Base-by-base conservation (phyloP, 768 basidiomycete genomes). In the Melanogaster broomeanus region DNA sequence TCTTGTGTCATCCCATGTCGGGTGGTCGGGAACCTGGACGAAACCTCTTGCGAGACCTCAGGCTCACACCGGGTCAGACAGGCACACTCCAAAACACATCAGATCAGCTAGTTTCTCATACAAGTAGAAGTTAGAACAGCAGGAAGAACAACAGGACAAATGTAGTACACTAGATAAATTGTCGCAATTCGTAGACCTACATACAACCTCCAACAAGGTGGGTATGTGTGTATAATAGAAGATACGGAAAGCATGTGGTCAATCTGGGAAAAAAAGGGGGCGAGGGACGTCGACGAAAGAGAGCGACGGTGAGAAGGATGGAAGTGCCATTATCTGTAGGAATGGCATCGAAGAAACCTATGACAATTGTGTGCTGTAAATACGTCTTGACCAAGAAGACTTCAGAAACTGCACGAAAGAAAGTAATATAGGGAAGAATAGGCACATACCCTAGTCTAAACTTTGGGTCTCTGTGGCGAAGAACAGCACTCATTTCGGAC, bases 401-500 rank as follows among this genome's bases (percentile, higher is more conserved):
- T 25, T 57, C 39, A 39, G 41, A 37, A 56, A 43, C 31, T 41
- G 44, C 30, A 52, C 49, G 45, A 49, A 52, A 45, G 13, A 48
- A 28, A 47, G 37, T 18, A 53, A 41, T 40, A 46, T 48, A 51
- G 50, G n/a, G 49, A 50, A 53, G 45, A 44, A 39, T 28, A 22
- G 6, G 48, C 50, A 48, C 46, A 49, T 24, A 30, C 39, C 49
- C 28, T 27, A 42, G 39, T 47, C 39, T 25, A 50, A 51, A 40
- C 48, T 28, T 46, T 27, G 40, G 37, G 49, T 54, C 28, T 46
- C 35, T 48, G 42, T 53, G 56, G 27, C 40, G 35, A 3, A 24
- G 45, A 28, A 28, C n/a, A 19, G 37, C 46, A n/a, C 42, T 66
- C 62, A 75, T 58, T 75, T 76, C 40, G 74, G 74, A 4, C 83